Percentiles rank a stretch among this genome's conserved stretches.
These are phyloP conservation scores for Pichia sp. DNA, from an alignment of 1,139 yeast species.

Conservation along the genomic window DNA sequence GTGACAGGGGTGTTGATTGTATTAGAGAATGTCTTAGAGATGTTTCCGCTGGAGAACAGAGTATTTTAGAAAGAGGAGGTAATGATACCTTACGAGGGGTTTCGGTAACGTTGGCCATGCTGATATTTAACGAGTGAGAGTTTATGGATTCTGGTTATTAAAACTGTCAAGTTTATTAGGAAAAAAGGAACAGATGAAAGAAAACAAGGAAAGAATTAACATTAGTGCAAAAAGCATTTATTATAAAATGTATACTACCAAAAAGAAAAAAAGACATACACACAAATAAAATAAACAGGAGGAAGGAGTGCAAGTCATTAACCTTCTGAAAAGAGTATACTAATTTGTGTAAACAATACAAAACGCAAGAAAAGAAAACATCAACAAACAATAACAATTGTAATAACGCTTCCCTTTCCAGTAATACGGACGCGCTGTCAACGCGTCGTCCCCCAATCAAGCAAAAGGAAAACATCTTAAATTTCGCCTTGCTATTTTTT, in stretches of 20 bases:
- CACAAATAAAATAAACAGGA: neutral
- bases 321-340: neutral
- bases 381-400: neutral
- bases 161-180: no score
- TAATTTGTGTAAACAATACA: neutral
- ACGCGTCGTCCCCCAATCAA: neutral
- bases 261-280: no score
- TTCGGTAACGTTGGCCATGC: neutral
- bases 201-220: no score
- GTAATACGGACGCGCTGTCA: neutral
- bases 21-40: slow-evolving; percentile 8
- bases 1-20: neutral
- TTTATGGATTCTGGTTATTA: no score
- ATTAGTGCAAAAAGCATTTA: no score
- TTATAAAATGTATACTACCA: no score
- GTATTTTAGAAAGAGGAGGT: slow-evolving; percentile 18
- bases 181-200: no score
- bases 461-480: neutral
- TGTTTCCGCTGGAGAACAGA: slow-evolving; percentile 11
- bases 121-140: no score
- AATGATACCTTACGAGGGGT: slow-evolving; percentile 6
- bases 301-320: neutral
- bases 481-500: no score
- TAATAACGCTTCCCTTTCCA: neutral
- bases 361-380: no score